These are phyloP conservation scores for Noccaea caerulescens DNA, from an alignment of 345 rosid genomes.

Conservation along the genomic window DNA sequence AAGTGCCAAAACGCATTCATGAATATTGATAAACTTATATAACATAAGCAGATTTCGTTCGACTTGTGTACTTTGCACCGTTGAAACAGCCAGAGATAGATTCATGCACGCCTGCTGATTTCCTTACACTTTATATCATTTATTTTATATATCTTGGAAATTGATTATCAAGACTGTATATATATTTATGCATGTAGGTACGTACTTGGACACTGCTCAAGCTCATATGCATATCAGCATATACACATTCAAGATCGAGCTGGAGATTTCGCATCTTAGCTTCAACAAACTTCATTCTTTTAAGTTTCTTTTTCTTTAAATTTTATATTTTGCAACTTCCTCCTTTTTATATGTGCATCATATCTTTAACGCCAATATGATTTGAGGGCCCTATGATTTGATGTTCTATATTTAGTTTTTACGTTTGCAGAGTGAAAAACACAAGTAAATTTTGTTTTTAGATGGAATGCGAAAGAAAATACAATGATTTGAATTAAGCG, in stretches of 20 bases:
- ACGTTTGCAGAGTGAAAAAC: not conserved
- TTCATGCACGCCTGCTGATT: slow-evolving; percentile 38
- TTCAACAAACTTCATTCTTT: slow-evolving; percentile 35
- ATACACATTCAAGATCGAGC: slow-evolving; percentile 31
- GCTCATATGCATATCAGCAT: slow-evolving; percentile 35
- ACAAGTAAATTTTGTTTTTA: not conserved
- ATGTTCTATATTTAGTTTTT: not conserved
- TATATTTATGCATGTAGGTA: slow-evolving; percentile 32
- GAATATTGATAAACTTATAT: not conserved
- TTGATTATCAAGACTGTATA: slow-evolving; percentile 10
- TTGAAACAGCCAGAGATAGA: slow-evolving; percentile 30
- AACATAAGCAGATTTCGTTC: slow-evolving; percentile 17
- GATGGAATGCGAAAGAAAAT: not conserved
- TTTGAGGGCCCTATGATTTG: not conserved
- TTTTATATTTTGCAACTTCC: not conserved
- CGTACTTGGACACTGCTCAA: slow-evolving; percentile 35
- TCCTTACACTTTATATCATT: not conserved
- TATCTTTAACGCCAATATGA: not conserved
- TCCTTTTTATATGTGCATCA: too few relatives aligned
- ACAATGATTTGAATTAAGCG: not conserved
- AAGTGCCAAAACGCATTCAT: slow-evolving; percentile 29
- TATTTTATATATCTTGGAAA: not conserved
- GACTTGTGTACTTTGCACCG: slow-evolving; percentile 36
- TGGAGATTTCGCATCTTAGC: slow-evolving; percentile 36
- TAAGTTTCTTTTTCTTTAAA: not conserved